Evolutionary conservation across 192 early-diverging fungal genomes (phyloP), one percentile per base, ranked within the genome.

Genomic region (Coemansia sp.): DNA sequence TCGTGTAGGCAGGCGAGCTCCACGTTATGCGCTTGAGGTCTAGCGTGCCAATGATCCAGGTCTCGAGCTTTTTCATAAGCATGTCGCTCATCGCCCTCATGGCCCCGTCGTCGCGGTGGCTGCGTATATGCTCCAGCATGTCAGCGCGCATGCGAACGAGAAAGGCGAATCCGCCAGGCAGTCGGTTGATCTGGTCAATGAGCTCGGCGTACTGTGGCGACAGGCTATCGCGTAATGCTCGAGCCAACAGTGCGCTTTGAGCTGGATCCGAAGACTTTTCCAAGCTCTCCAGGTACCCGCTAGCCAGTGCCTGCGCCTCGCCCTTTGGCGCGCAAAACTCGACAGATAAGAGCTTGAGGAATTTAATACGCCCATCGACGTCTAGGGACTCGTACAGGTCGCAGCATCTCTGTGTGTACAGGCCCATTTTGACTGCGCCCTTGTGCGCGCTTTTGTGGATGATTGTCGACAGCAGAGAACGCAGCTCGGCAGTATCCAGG

Each of bases 11-110:
- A 8, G 90, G 86, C 8, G 86, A 88, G 59, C 85, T 82, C 93
- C 94, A 95, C 1, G 91, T 91, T 9, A 96, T 81, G 34, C 90
- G 81, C 43, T 91, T 87, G 15, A 95, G 80, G 44, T 90, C 90
- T 55, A 95, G 65, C 26, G 83, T 87, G 14, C 85, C 87, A 26
- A 93, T 83, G 21, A 95, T 84, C 86, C 87, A 91, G n/a, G 74
- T 77, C 61, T 91, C 85, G 3, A 96, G 69, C 60, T 86, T 86
- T 33, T 63, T 62, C 61, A 84, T 86, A 33, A 95, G 81, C 18
- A 72, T 80, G 19, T 89, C 84, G 62, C 86, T 86, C 69, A 92
- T 74, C 0, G 83, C 70, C 22, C 81, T 60, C 8, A 89, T 56
- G 15, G 83, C 65, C 11, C 76, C 62, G 32, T 87, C 82, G 22